A percentile compares a stretch with the other conserved stretches of the same genome.
phyloP scores from a whole-genome alignment of 2,329 filamentous ascomycete genomes.

The Furcasterigmium furcatum region DNA sequence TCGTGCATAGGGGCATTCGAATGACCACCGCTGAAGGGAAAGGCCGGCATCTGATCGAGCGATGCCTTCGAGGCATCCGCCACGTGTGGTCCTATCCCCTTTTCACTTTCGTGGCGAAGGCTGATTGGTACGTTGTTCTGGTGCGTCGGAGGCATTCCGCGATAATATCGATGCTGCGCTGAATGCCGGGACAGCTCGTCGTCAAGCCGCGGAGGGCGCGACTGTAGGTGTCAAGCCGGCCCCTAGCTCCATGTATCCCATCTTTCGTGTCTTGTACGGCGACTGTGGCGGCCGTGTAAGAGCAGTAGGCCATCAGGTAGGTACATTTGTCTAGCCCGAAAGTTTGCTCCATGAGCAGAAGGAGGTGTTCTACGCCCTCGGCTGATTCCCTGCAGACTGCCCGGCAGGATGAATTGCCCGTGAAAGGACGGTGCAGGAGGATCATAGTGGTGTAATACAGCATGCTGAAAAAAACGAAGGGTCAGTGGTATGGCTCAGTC shows the following conservation, averaged over 20 bases:
- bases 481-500: no score
- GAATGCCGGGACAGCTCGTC: slow-evolving; percentile 20
- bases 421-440: slow-evolving; percentile 21
- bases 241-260: slow-evolving; percentile 16
- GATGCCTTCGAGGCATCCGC: no score
- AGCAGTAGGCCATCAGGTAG: slow-evolving; percentile 27
- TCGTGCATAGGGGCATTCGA: no score
- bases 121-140: no score
- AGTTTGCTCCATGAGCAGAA: slow-evolving; percentile 21
- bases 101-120: no score
- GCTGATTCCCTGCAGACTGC: slow-evolving; percentile 18
- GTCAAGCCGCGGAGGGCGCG: slow-evolving; percentile 18
- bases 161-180: slow-evolving; percentile 26
- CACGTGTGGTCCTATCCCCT: no score
- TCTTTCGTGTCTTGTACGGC: slow-evolving; percentile 20
- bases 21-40: no score
- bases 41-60: no score
- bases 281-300: slow-evolving; percentile 19
- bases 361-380: slow-evolving; percentile 19
- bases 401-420: slow-evolving; percentile 15
- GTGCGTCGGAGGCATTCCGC: slow-evolving; percentile 11
- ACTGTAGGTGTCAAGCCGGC: slow-evolving; percentile 17
- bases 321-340: slow-evolving; percentile 22
- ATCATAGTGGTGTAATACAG: slow-evolving; percentile 19
- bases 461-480: no score